Conservation (phyloP, 1,284 basidiomycete species). For the Ganoderma multipileum region DNA sequence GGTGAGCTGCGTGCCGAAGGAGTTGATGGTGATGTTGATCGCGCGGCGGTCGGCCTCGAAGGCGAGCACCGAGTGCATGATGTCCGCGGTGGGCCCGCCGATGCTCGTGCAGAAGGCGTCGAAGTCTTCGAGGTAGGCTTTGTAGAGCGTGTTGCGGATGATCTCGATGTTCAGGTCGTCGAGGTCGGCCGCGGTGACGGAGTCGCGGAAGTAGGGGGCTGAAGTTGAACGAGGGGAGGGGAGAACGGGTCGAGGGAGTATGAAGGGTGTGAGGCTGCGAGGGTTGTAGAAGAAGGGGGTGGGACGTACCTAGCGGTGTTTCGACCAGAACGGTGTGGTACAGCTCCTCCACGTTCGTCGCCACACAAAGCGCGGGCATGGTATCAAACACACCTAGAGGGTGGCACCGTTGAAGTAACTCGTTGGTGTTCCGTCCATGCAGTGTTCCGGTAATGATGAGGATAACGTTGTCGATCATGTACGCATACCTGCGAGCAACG, state of each 20-base stretch:
- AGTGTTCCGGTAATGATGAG: slow-evolving; percentile 97
- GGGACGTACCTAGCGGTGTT: slow-evolving; percentile 86
- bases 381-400: slow-evolving; percentile 98
- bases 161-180: slow-evolving; percentile 99
- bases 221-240: slow-evolving; percentile 14
- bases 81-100: slow-evolving; percentile 85
- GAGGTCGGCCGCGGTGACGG: slow-evolving; percentile 93
- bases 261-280: background rate
- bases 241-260: background rate
- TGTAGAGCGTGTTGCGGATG: slow-evolving; percentile 99
- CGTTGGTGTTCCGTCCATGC: slow-evolving; percentile 97
- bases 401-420: slow-evolving; percentile 96
- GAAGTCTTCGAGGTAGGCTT: slow-evolving; percentile 99
- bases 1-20: slow-evolving; percentile 92
- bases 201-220: slow-evolving; percentile 98
- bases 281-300: background rate
- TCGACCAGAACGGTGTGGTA: slow-evolving; percentile 98
- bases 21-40: slow-evolving; percentile 99
- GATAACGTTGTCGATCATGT: slow-evolving; percentile 99
- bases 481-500: slow-evolving; percentile 76
- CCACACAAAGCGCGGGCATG: slow-evolving; percentile 98
- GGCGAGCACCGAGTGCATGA: slow-evolving; percentile 89
- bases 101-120: slow-evolving; percentile 84
- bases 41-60: slow-evolving; percentile 98
- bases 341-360: slow-evolving; percentile 98